Evolutionary conservation across 257 asterid genomes (phyloP).

Genomic region (Plantago ovata): DNA sequence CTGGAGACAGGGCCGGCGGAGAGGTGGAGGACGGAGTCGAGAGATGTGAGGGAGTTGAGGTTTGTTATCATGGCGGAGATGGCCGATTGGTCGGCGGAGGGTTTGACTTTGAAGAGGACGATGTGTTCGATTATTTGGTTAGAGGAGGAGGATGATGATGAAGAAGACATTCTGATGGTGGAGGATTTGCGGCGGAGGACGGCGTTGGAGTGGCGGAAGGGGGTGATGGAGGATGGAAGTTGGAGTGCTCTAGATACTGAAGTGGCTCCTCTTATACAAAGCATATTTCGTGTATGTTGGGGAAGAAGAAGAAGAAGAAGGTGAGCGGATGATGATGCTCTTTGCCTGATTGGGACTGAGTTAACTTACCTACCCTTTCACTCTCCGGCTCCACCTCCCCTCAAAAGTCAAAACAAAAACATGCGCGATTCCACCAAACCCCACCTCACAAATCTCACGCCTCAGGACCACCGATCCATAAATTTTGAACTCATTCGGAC

Average conservation of each 20-base stretch:
- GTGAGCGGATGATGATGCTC: too few relatives aligned
- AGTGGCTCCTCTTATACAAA: too few relatives aligned
- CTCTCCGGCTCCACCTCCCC: too few relatives aligned
- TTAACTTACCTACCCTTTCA: too few relatives aligned
- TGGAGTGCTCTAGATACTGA: neutral
- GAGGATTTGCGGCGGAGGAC: slow-evolving; percentile 16
- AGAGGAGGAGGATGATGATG: slow-evolving; percentile 18
- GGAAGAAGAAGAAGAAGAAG: too few relatives aligned
- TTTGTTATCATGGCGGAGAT: slow-evolving; percentile 62
- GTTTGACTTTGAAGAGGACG: slow-evolving; percentile 70
- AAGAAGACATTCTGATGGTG: slow-evolving; percentile 33
- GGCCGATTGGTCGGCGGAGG: slow-evolving; percentile 49
- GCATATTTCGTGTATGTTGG: too few relatives aligned
- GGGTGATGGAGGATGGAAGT: slow-evolving; percentile 27
- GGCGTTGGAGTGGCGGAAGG: slow-evolving; percentile 7
- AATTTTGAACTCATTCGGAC: too few relatives aligned
- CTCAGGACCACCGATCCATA: too few relatives aligned
- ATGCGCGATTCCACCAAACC: too few relatives aligned
- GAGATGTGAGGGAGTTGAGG: slow-evolving; percentile 57
- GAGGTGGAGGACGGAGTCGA: slow-evolving; percentile 68
- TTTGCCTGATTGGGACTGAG: too few relatives aligned
- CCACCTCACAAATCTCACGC: too few relatives aligned
- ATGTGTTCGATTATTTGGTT: slow-evolving; percentile 69
- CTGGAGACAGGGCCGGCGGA: slow-evolving; percentile 66
- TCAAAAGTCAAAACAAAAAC: too few relatives aligned